Evolutionary conservation across 1,139 yeast species (phyloP), one percentile per base, ranked within the genome.

Genomic region (Trichomonascaceae sp.): DNA sequence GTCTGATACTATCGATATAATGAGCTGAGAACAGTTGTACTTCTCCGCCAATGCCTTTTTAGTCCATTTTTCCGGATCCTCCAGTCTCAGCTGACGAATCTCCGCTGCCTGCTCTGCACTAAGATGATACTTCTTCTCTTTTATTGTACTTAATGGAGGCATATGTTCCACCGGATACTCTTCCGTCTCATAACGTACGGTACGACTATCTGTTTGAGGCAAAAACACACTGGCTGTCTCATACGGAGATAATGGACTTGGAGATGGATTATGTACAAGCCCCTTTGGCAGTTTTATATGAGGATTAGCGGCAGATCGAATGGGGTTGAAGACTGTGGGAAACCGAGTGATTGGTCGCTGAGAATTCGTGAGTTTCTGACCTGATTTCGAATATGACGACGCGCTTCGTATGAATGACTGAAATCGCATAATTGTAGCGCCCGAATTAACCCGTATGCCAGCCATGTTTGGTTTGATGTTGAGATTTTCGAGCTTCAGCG

Each of bases 171-270:
- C 63, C 41, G 60, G 58, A 52, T 58, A 60, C 43, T 62, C 58
- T 49, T 63, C 49, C 10, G 57, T 58, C 38, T 67, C 66, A 45
- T 69, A 62, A 8, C 52, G 49, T 1, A 68, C 70, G 56, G 75
- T 77, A 63, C 95, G 78, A 36, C 82, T 82, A 64, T 87, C 95
- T 8, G 69, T 63, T 1, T 70, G 63, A 2, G 96, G 96, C 53
- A 88, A 71, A 66, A 88, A 88, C 3, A 83, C 83, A 58, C 78
- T 78, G 38, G 96, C 95, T 0, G 96, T 88, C 30, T 77, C 72
- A 30, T 80, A 74, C 49, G 85, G 83, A 12, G 82, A 72, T 44
- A 84, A 83, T 41, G 75, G 72, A 6, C 74, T 57, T 2, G 78
- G 74, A 9, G 78, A 69, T 1, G 78, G 78, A 57, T 72, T 72